Conservation (phyloP, 176 grass and related monocot genomes). For the Lolium perenne region DNA sequence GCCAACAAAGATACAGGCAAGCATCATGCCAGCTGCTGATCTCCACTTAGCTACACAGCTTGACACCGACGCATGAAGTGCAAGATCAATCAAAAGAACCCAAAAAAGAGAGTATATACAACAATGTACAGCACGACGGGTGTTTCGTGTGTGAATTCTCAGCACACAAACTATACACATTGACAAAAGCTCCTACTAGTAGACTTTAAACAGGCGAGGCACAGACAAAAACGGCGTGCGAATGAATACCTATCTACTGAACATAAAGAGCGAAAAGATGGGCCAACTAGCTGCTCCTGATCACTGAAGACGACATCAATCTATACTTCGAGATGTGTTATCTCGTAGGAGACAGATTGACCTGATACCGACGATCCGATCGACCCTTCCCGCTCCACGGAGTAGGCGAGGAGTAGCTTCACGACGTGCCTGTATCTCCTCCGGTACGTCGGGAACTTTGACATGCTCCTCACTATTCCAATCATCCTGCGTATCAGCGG, state of each 20-base stretch:
- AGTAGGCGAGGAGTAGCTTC: conserved; percentile 66
- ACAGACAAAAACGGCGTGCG: conserved; percentile 51
- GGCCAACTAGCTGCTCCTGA: background rate
- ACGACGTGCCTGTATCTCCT: conserved; percentile 75
- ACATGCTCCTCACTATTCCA: conserved; percentile 68
- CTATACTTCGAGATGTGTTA: conserved; percentile 61
- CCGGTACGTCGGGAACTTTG: conserved; percentile 88
- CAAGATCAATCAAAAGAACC: conserved; percentile 16
- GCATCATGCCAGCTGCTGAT: too few relatives aligned
- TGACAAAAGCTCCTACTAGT: conserved; percentile 42
- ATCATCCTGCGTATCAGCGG: conserved; percentile 59
- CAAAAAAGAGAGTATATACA: background rate
- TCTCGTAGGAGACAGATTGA: conserved; percentile 47
- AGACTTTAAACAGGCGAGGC: conserved; percentile 18
- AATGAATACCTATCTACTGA: conserved; percentile 19
- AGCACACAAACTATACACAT: conserved; percentile 29
- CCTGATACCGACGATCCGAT: conserved; percentile 41
- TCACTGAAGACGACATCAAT: conserved; percentile 18
- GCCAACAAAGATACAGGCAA: too few relatives aligned
- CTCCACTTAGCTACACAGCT: too few relatives aligned
- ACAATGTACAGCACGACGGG: conserved; percentile 17
- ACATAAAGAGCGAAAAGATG: background rate
- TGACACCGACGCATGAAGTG: background rate
- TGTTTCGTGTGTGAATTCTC: conserved; percentile 9
- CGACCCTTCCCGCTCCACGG: conserved; percentile 57